Conservation (phyloP, 371 early-diverging fungal genomes). For the Choanephora cucurbitarum region DNA sequence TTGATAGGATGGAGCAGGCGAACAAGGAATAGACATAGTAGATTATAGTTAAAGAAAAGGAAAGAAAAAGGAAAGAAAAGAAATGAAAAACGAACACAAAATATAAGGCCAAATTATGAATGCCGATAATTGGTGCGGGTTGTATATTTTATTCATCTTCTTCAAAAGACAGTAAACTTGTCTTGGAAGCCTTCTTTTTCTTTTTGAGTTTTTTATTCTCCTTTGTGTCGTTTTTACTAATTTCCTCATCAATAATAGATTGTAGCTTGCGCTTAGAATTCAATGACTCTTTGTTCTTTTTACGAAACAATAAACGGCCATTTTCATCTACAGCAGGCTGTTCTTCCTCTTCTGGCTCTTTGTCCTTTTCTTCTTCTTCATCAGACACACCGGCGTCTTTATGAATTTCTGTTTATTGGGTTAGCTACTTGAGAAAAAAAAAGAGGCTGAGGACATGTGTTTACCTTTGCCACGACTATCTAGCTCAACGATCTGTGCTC, state of each 20-base stretch:
- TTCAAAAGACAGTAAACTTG: conserved; percentile 40
- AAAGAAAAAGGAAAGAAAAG: conserved; percentile 1
- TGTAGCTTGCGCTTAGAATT: conserved; percentile 22
- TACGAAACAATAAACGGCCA: conserved; percentile 45
- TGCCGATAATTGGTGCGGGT: not conserved
- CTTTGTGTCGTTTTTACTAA: conserved; percentile 19
- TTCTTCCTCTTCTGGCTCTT: conserved; percentile 24
- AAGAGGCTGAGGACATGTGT: conserved; percentile 1
- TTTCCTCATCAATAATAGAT: conserved; percentile 24
- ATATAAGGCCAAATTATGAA: not conserved
- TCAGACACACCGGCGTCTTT: conserved; percentile 18
- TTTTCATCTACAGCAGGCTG: conserved; percentile 42
- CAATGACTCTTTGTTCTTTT: conserved; percentile 21
- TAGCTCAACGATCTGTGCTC: conserved; percentile 48
- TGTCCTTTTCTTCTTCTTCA: conserved; percentile 24
- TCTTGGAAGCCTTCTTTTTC: conserved; percentile 29
- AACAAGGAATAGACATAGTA: conserved; percentile 17
- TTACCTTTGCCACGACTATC: conserved; percentile 54
- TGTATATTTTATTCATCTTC: conserved; percentile 20
- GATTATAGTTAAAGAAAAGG: not conserved
- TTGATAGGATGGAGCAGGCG: conserved; percentile 29
- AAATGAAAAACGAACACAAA: conserved; percentile 1
- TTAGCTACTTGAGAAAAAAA: too few relatives aligned
- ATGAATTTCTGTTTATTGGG: conserved; percentile 26
- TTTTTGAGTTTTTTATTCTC: conserved; percentile 22